Base-by-base conservation (phyloP, 768 basidiomycete species). In the Lentinula sp. region DNA sequence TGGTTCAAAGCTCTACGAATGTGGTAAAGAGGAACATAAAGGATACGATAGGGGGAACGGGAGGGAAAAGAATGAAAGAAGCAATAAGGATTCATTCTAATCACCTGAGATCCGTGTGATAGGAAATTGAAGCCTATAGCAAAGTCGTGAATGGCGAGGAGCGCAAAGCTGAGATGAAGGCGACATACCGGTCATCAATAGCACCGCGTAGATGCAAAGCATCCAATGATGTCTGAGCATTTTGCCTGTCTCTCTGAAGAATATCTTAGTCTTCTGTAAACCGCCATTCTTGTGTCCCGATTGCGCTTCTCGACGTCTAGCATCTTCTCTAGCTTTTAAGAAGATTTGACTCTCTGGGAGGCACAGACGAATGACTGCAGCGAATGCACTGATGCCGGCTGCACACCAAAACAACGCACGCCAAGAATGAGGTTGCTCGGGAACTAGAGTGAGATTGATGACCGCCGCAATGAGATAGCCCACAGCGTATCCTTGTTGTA, bases 401-500 rank as follows among this genome's bases (percentile, higher is more conserved):
- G 84, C 89, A 43, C 86, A 81, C 85, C 89, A 97, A 78, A 95
- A 96, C 16, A 97, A 74, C 7, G 80, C 73, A 45, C 93, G 79
- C 95, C 95, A 96, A 8, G 53, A 54, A 18, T 54, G 53, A 1
- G 64, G 59, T 9, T 75, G 75, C 67, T 76, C 70, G 2, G 78
- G 72, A 32, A 83, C 91, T 21, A 89, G 75, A 2, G 74, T 79
- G 28, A 95, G 77, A 69, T 95, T 93, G 75, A 95, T 82, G 53
- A 89, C 83, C 0, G 93, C 89, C 0, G 93, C 91, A 60, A 97
- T 65, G 6, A 96, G 84, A 62, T 81, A 95, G 1, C 95, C 95
- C 13, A 86, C 81, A 0, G 93, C 91, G 67, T 96, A 95, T 16
- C 93, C 95, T 69, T 95, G 84, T 67, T 97, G 95, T 4, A 98